Base-by-base conservation (phyloP, 805 yeast species). In the Isabelozyma pseudorhagii region DNA sequence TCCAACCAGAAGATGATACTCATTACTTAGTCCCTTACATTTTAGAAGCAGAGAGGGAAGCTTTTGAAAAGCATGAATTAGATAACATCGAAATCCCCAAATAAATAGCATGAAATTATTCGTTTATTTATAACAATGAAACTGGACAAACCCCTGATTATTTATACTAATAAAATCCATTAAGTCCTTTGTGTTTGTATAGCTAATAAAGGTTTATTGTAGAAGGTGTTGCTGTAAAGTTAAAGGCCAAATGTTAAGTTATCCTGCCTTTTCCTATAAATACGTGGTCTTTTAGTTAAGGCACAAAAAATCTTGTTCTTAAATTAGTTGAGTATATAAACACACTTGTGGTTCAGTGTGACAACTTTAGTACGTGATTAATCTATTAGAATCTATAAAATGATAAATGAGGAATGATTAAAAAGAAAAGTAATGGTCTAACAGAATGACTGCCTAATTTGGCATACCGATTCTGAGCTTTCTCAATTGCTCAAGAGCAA, bases 41-140 rank as follows among this genome's bases (percentile, higher is more conserved):
- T 54, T 81, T 92, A 65, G 97, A 94, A 79, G 96, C 93, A 54
- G 98, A 94, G 78, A 89, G 89, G 62, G 97, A 89, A 72, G 86
- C 84, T 45, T 78, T 80, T 56, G 99, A 94, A 79, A 90, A 86
- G 75, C 84, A 80, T 54, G 94, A 86, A 66, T 83, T 94, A 66
- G 96, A 94, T 80, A 87, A 89, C 80, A 78, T 89, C 59, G 74
- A 70, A 51, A 72, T 71, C 31, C 5, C 43, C 42, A 40, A 29
- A 31, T 40, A 40, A 40, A 15, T 28, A 38, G 40, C 18, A n/a
- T 38, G 18, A 15, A 15, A 38, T 10, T 5, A 38, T 5, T 21
- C 25, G 25, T 21, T 21, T 40, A 40, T 42, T n/a, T 31, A 9
- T 13, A 13, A 31, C n/a, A 10, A 31, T 13, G n/a, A 31, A 10